Evolutionary conservation across 2,329 filamentous ascomycete species (phyloP).

Genomic region (Ampelomyces quisqualis): DNA sequence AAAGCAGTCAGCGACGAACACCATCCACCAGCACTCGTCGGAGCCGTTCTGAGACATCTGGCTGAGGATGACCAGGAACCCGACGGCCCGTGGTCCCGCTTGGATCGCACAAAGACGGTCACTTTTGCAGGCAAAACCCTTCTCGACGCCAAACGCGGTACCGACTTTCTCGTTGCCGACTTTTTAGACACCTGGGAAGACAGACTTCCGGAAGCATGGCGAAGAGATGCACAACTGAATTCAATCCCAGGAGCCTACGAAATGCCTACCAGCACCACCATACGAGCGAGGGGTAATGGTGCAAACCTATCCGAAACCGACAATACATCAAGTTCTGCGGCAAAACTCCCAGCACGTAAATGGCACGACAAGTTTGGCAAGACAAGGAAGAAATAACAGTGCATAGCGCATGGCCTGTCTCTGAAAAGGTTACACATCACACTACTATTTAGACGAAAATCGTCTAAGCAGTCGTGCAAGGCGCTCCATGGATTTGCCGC

Average conservation of each 20-base stretch:
- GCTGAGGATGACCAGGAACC: slow-evolving; percentile 28
- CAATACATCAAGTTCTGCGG: slow-evolving; percentile 9
- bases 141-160: slow-evolving; percentile 30
- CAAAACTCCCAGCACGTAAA: slow-evolving; percentile 38
- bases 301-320: slow-evolving; percentile 8
- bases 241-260: slow-evolving; percentile 37
- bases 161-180: slow-evolving; percentile 33
- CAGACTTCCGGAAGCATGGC: slow-evolving; percentile 42
- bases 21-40: slow-evolving; percentile 41
- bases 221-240: slow-evolving; percentile 35
- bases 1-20: slow-evolving; percentile 40
- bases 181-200: slow-evolving; percentile 44
- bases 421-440: too few species aligned
- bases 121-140: slow-evolving; percentile 35
- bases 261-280: slow-evolving; percentile 37
- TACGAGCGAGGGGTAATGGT: slow-evolving; percentile 24
- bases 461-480: background rate
- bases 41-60: slow-evolving; percentile 43
- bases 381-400: slow-evolving; percentile 32
- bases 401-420: too few species aligned
- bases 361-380: slow-evolving; percentile 45
- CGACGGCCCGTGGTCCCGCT: slow-evolving; percentile 36
- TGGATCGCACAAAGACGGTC: slow-evolving; percentile 37
- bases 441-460: background rate
- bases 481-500: too few species aligned